Evolutionary conservation across 164 flowering plant genomes (phyloP).

Genomic region (Kingdonia uniflora): DNA sequence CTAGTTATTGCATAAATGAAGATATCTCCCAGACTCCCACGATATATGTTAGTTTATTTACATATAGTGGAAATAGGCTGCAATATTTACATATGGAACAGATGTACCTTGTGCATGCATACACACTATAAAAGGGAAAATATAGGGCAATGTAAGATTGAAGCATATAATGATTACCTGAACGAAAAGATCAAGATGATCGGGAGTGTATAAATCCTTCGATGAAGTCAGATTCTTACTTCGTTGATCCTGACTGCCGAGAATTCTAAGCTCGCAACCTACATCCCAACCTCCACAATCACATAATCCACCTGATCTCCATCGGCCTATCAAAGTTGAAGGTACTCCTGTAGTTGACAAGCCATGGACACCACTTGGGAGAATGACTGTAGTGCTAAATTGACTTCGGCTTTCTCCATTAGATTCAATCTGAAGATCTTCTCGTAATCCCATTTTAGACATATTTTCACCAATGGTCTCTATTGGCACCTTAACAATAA

Average conservation of each 20-base stretch:
- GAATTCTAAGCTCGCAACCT: conserved; percentile 65
- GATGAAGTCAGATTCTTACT: conserved; percentile 9
- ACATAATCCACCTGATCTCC: conserved; percentile 90
- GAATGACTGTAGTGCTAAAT: conserved; percentile 34
- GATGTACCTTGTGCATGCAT: too few relatives aligned
- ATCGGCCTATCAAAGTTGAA: conserved; percentile 60
- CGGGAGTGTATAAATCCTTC: conserved; percentile 12
- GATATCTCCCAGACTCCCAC: too few relatives aligned
- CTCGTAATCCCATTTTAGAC: conserved; percentile 11
- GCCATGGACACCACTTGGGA: conserved; percentile 73
- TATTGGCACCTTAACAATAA: conserved; percentile 34
- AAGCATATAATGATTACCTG: conserved; percentile 34
- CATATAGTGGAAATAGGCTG: too few relatives aligned
- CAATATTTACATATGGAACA: too few relatives aligned
- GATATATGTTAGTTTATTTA: too few relatives aligned
- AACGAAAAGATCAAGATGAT: conserved; percentile 41
- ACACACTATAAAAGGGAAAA: too few relatives aligned
- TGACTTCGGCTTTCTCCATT: conserved; percentile 1
- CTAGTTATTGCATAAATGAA: neutral
- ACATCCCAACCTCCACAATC: conserved; percentile 99
- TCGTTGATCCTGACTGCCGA: conserved; percentile 22
- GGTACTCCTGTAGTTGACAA: conserved; percentile 58
- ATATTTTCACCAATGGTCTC: conserved; percentile 8
- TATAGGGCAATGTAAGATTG: neutral
- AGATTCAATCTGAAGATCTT: conserved; percentile 2